Base-by-base conservation (phyloP, 1,284 basidiomycete species). In the Naganishia liquefaciens region DNA sequence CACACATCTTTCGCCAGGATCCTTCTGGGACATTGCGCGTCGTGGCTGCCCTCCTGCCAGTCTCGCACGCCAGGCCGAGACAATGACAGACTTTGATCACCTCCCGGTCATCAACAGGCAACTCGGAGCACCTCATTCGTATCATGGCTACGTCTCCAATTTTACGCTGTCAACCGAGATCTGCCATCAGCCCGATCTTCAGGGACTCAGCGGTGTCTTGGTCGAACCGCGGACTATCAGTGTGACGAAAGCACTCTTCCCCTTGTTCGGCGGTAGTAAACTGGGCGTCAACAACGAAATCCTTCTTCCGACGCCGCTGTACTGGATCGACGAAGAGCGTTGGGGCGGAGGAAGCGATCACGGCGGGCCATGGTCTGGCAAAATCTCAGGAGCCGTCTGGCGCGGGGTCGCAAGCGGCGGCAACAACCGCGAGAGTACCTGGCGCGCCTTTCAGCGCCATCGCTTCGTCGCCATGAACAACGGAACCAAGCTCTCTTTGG, bases 391-490 rank as follows among this genome's bases (percentile, higher is more conserved):
- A 43, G 53, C 53, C n/a, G 25, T 42, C 53, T 54, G 53, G 53
- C 53, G 53, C 39, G 53, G 53, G 40, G 53, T 54, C 19, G 53
- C 53, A 40, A 54, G 33, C 13, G 53, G 53, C 6, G 37, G 53
- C 27, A 54, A 19, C 37, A 54, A 39, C 17, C 53, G 53, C 53
- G 37, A 42, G 13, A 54, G 23, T 11, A 54, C 53, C 7, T 54
- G 53, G 53, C 53, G 39, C 5, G 53, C 53, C 10, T 54, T 54
- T 27, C 53, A 54, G 53, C 53, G 53, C 23, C 53, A 54, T 23
- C 53, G 53, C 7, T 54, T 54, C 23, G 53, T 54, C n/a, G 53
- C 53, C 39, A 54, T 54, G 53, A 54, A 54, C 53, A 54, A 54
- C 53, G 7, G 53, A 25, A 54, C 53, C n/a, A 54, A 54, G 53